phyloP scores from a whole-genome alignment of 768 basidiomycete species.

The Phlebiopsis flavidoalba region DNA sequence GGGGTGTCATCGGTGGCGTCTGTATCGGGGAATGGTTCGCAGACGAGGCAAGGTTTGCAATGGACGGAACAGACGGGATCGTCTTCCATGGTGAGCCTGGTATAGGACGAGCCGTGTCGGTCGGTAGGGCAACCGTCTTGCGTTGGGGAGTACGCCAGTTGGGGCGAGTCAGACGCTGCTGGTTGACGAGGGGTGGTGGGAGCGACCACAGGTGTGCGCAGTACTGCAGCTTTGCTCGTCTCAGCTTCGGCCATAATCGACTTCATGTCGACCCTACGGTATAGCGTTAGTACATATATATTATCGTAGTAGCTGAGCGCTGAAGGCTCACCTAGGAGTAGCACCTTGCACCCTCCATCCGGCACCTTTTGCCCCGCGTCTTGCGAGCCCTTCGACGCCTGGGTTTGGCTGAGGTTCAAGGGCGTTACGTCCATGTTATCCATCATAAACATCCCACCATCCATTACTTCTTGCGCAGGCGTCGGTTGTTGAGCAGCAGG shows the following conservation, averaged over 20 bases:
- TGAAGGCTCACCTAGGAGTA: constrained; percentile 20
- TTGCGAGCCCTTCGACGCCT: background rate
- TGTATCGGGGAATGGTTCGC: background rate
- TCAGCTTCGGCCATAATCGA: constrained; percentile 80
- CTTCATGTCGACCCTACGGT: constrained; percentile 72
- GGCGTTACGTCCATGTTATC: constrained; percentile 53
- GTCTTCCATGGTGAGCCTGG: constrained; percentile 8
- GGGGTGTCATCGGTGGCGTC: constrained; percentile 18
- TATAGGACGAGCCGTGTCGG: background rate
- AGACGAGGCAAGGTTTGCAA: background rate
- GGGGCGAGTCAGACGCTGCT: background rate
- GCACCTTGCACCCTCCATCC: constrained; percentile 27
- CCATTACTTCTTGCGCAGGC: constrained; percentile 17
- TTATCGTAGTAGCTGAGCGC: constrained; percentile 47
- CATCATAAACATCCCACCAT: constrained; percentile 81
- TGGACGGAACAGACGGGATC: background rate
- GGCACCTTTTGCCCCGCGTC: background rate
- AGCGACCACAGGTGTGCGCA: background rate
- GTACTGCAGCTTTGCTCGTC: constrained; percentile 16
- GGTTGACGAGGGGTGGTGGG: background rate
- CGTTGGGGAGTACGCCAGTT: constrained; percentile 9
- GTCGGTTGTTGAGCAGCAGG: constrained; percentile 7
- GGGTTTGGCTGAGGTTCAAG: constrained; percentile 16
- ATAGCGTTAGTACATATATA: background rate
- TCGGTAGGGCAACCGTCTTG: background rate